A percentile compares a stretch with the other conserved stretches of the same genome.
Conservation (phyloP, 2,329 filamentous ascomycete species). For the Xylaria sp. region DNA sequence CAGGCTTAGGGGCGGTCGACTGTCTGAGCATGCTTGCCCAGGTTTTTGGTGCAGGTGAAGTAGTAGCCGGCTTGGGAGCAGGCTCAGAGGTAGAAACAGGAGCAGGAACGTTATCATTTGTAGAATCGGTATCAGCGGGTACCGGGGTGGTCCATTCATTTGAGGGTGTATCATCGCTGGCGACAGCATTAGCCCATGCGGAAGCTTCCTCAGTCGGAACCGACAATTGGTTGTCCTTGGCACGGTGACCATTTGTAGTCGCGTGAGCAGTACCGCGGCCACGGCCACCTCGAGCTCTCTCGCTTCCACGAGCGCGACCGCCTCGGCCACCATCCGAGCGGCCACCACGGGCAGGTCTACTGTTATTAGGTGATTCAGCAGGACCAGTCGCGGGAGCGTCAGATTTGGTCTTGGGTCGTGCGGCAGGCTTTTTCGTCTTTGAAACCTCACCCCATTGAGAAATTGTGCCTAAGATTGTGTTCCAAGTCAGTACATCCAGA, state of each 20-base stretch:
- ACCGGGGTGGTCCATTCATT: conserved; percentile 48
- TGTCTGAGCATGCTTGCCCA: conserved; percentile 79
- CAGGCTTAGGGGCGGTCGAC: conserved; percentile 62
- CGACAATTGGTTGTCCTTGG: conserved; percentile 63
- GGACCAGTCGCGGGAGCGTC: conserved; percentile 56
- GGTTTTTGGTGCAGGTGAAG: conserved; percentile 58
- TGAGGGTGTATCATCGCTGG: conserved; percentile 45
- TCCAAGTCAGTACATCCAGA: conserved; percentile 36
- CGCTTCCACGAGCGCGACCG: conserved; percentile 52
- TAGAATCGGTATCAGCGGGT: conserved; percentile 26
- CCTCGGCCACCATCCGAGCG: conserved; percentile 52
- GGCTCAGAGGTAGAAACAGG: conserved; percentile 43
- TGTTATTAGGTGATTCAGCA: conserved; percentile 54
- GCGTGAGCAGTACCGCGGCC: conserved; percentile 67
- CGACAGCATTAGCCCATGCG: conserved; percentile 61
- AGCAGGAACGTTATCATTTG: conserved; percentile 48
- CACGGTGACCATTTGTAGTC: conserved; percentile 66
- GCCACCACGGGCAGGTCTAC: conserved; percentile 63
- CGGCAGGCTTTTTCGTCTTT: conserved; percentile 76
- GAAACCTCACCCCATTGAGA: conserved; percentile 86
- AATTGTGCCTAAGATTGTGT: conserved; percentile 65
- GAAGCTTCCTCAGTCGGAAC: conserved; percentile 73
- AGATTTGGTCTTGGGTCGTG: conserved; percentile 75
- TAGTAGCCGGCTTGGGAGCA: conserved; percentile 40
- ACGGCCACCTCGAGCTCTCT: conserved; percentile 66